Evolutionary conservation across 1,284 basidiomycete genomes (phyloP), one percentile per base, ranked within the genome.

Genomic region (Irpex sp.): DNA sequence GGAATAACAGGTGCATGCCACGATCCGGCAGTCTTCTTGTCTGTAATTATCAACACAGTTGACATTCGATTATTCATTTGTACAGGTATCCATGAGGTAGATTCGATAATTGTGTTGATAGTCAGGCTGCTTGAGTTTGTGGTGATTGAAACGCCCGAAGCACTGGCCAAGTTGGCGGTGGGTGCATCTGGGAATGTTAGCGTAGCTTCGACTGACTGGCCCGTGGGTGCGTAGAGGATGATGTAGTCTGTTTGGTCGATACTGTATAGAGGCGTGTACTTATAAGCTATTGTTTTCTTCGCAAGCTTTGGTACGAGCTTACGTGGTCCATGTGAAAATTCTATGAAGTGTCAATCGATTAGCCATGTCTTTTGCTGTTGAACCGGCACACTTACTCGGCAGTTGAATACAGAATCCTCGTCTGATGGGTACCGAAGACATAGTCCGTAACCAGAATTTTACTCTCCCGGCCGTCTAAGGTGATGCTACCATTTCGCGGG

Each of bases 371-470:
- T 23, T 23, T 23, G 2, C 23, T 23, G 23, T 23, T 4, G 23
- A 23, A 23, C 4, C 4, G 4, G 23, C 28, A 49, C 10, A 45
- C 75, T 36, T 73, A 80, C 74, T 80, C 78, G 1, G 81, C 77
- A 18, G 83, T 81, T 2, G 80, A 79, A 67, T 81, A 82, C 16
- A 81, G 61, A 3, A 82, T 72, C 7, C 64, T 74, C 2, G 73
- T 74, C 5, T 65, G 59, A 23, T 68, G 69, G 55, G 51, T 57
- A 5, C 81, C 80, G 62, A 82, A 81, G 4, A 74, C 68, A 66
- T 80, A 82, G 67, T 83, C 79, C 0, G 78, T 80, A 14, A 80
- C 77, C 16, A 83, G 59, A 55, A 83, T 77, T 67, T 82, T 83
- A 66, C 75, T 79, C 19, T 81, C 79, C 12, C 79, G 72, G 16